Evolutionary conservation across 2,329 filamentous ascomycete genomes (phyloP).

Genomic region (Cladosporium colombiae): DNA sequence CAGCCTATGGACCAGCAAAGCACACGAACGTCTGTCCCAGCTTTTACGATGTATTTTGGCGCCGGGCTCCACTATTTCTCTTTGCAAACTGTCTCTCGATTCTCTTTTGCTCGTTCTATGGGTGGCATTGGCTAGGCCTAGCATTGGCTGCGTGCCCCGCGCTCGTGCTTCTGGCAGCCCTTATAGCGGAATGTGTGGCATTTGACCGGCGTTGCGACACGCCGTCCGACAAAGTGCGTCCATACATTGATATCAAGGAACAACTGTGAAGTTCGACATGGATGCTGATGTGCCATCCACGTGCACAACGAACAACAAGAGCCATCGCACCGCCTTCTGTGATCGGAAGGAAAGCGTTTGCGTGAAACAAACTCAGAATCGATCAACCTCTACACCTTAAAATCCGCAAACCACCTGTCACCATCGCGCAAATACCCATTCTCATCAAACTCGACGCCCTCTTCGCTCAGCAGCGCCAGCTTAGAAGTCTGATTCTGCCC

Average conservation of each 20-base stretch:
- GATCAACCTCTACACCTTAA: neutral
- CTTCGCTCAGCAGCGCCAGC: constrained; percentile 59
- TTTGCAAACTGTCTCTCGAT: neutral
- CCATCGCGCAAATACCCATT: constrained; percentile 60
- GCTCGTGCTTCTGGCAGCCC: neutral
- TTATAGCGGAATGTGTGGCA: neutral
- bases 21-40: neutral
- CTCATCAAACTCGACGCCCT: constrained; percentile 66
- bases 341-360: too few relatives aligned
- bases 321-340: too few relatives aligned
- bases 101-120: neutral
- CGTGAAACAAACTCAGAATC: too few relatives aligned
- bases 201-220: too few relatives aligned
- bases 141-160: neutral
- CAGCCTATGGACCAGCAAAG: neutral
- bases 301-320: too few relatives aligned
- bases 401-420: constrained; percentile 17
- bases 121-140: neutral
- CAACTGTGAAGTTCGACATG: too few relatives aligned
- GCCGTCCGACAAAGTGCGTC: too few relatives aligned
- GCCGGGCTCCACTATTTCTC: neutral
- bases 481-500: constrained; percentile 67
- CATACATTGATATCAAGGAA: too few relatives aligned
- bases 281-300: too few relatives aligned
- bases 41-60: neutral